phyloP scores from a whole-genome alignment of 2,329 filamentous ascomycete species.

The Myriosclerotinia scirpicola region DNA sequence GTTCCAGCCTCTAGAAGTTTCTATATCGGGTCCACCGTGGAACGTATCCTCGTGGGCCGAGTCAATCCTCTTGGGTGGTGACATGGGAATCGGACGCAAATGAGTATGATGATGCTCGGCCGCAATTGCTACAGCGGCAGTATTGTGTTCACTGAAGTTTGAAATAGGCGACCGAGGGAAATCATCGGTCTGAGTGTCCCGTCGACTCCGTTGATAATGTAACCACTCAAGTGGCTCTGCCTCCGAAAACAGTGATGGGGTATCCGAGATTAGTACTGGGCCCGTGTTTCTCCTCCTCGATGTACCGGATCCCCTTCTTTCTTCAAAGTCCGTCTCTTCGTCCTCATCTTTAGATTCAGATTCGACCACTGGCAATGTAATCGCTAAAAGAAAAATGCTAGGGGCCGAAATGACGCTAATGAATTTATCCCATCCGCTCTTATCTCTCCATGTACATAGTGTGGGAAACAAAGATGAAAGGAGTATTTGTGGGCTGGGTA shows the following conservation, averaged over 20 bases:
- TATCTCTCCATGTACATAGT: conserved; percentile 75
- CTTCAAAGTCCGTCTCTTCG: conserved; percentile 32
- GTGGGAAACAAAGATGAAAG: conserved; percentile 82
- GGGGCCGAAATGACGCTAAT: conserved; percentile 82
- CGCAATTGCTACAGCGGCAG: conserved; percentile 40
- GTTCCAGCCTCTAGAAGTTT: conserved; percentile 63
- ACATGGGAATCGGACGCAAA: conserved; percentile 26
- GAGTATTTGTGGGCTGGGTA: conserved; percentile 72
- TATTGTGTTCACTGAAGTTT: conserved; percentile 39
- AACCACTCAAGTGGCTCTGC: conserved; percentile 56
- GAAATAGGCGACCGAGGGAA: conserved; percentile 26
- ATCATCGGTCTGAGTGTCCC: conserved; percentile 42
- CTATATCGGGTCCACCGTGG: conserved; percentile 20
- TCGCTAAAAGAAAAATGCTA: conserved; percentile 83
- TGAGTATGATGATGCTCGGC: conserved; percentile 37
- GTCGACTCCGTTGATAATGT: conserved; percentile 54
- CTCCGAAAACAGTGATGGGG: conserved; percentile 31
- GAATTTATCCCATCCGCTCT: conserved; percentile 80
- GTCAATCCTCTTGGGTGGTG: conserved; percentile 18
- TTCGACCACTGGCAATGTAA: conserved; percentile 90
- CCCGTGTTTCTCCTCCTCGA: conserved; percentile 39
- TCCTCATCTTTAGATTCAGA: conserved; percentile 55
- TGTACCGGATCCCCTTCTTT: conserved; percentile 28
- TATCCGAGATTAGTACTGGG: conserved; percentile 34
- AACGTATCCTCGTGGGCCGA: conserved; percentile 21